Conservation (phyloP, 108 stramenopile genomes). For the Nitzschia inconspicua region DNA sequence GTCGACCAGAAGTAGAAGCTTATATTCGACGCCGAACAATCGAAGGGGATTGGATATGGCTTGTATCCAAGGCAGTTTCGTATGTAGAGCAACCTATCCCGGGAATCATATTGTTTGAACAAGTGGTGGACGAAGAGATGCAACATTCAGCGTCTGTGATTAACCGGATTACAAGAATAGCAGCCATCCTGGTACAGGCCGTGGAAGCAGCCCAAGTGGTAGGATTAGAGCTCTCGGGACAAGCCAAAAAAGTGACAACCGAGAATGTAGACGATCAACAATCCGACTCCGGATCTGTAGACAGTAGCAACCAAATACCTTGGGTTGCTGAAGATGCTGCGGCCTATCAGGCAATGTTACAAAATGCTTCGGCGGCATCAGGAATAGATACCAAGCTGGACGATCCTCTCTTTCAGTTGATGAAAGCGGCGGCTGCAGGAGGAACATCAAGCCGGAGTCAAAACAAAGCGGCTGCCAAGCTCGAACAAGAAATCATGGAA, state of each 20-base stretch:
- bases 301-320: constrained; percentile 17
- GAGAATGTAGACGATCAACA: constrained; percentile 3
- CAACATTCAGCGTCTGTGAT: constrained; percentile 29
- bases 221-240: neutral
- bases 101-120: constrained; percentile 63
- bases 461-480: constrained; percentile 12
- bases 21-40: constrained; percentile 61
- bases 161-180: constrained; percentile 60
- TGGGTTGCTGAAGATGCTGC: constrained; percentile 39
- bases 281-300: constrained; percentile 6
- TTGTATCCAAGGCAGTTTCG: constrained; percentile 64
- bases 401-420: constrained; percentile 30
- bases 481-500: constrained; percentile 44
- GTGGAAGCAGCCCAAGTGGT: constrained; percentile 53
- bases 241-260: neutral
- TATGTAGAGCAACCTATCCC: constrained; percentile 64
- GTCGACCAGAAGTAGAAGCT: constrained; percentile 68
- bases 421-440: constrained; percentile 37
- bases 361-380: constrained; percentile 28
- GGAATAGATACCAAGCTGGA: constrained; percentile 21
- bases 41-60: constrained; percentile 76
- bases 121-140: constrained; percentile 9
- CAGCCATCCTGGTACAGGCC: constrained; percentile 63
- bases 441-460: constrained; percentile 17
- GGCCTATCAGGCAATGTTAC: constrained; percentile 57